phyloP scores from a whole-genome alignment of 2,329 filamentous ascomycete genomes.

The Aschersonia sp. region DNA sequence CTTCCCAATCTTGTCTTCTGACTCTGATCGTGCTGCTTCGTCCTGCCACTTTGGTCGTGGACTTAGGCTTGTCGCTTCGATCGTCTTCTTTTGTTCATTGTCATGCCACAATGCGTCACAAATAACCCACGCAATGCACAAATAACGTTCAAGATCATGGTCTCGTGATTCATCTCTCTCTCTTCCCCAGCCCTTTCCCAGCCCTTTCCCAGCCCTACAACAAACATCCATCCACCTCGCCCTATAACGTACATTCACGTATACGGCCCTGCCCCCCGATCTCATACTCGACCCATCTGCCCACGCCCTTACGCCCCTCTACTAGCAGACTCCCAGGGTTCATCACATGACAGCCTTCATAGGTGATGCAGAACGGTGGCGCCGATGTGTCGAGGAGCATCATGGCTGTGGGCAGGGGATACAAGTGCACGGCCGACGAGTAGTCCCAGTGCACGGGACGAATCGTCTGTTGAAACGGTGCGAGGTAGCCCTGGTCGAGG shows the following conservation, averaged over 20 bases:
- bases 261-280: conserved; percentile 46
- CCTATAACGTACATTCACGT: conserved; percentile 45
- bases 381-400: conserved; percentile 72
- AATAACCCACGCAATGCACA: no score
- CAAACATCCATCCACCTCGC: neutral
- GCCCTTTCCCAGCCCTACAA: no score
- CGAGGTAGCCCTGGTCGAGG: conserved; percentile 78
- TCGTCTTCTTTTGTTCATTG: no score
- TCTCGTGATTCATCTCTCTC: no score
- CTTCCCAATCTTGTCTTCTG: no score
- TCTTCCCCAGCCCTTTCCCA: no score
- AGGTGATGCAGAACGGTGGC: conserved; percentile 74
- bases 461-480: conserved; percentile 67
- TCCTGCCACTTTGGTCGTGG: no score
- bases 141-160: no score
- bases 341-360: conserved; percentile 91
- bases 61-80: no score
- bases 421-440: conserved; percentile 60
- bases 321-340: conserved; percentile 75
- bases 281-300: conserved; percentile 82
- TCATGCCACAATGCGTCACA: no score
- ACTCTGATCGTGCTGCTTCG: no score
- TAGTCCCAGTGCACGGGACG: conserved; percentile 89
- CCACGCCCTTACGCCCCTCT: conserved; percentile 50
- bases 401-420: conserved; percentile 75